These are phyloP conservation scores for Candida insectalens DNA, from an alignment of 805 yeast genomes.

Conservation along the genomic window DNA sequence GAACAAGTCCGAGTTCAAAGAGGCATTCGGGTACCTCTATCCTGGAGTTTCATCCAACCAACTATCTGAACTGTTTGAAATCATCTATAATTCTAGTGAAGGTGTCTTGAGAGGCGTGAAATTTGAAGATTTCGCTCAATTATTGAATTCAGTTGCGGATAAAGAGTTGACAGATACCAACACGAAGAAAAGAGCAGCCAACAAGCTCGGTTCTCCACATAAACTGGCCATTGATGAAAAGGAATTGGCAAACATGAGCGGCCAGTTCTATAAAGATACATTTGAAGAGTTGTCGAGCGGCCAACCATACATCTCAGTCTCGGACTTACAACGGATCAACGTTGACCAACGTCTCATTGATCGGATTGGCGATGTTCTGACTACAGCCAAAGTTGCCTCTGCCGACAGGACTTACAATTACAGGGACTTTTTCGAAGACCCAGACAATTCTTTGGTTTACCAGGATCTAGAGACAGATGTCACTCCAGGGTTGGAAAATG, in stretches of 20 bases:
- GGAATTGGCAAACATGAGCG: slow-evolving; percentile 28
- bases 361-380: slow-evolving; percentile 9
- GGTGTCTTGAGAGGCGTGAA: slow-evolving; percentile 19
- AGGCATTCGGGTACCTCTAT: slow-evolving; percentile 33
- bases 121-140: slow-evolving; percentile 15
- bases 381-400: slow-evolving; percentile 1
- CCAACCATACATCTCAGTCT: slow-evolving; percentile 26
- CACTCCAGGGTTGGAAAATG: slow-evolving; percentile 5
- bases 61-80: slow-evolving; percentile 28
- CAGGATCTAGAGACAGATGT: slow-evolving; percentile 1
- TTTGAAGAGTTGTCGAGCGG: slow-evolving; percentile 32
- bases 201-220: not conserved
- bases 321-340: slow-evolving; percentile 27
- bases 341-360: slow-evolving; percentile 10
- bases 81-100: slow-evolving; percentile 13
- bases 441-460: slow-evolving; percentile 6
- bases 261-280: slow-evolving; percentile 28
- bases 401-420: slow-evolving; percentile 5
- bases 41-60: slow-evolving; percentile 26
- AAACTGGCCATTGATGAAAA: slow-evolving; percentile 22
- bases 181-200: not conserved
- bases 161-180: slow-evolving; percentile 8
- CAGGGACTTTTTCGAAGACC: slow-evolving; percentile 8
- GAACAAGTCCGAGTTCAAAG: slow-evolving; percentile 31
- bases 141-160: slow-evolving; percentile 12